These are phyloP conservation scores for Barnettozyma populi DNA, from an alignment of 805 yeast genomes.

Conservation along the genomic window DNA sequence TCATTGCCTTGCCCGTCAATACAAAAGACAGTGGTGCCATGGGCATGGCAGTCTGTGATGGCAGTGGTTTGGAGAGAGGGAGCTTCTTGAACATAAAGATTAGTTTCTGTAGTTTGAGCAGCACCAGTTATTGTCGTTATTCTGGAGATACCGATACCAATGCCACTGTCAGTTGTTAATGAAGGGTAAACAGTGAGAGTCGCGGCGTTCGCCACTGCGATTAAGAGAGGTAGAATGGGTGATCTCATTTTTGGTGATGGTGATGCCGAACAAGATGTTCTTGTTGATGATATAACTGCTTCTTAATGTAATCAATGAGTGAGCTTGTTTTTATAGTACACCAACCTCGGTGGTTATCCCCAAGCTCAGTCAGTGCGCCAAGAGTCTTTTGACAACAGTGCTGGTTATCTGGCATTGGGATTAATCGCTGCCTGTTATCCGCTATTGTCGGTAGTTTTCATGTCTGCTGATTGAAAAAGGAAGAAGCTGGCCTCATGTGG, in stretches of 20 bases:
- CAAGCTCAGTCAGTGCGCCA: neutral
- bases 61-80: conserved; percentile 13
- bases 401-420: neutral
- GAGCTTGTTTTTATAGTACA: neutral
- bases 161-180: neutral
- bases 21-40: conserved; percentile 12
- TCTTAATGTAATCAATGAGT: neutral
- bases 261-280: neutral
- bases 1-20: conserved; percentile 14
- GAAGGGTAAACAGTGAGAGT: neutral
- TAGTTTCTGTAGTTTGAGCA: neutral
- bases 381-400: neutral
- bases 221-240: neutral
- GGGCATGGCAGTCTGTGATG: conserved; percentile 18
- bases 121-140: neutral
- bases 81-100: conserved; percentile 3
- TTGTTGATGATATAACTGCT: neutral
- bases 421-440: too few species aligned
- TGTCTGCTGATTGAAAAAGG: too few species aligned
- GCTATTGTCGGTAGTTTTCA: too few species aligned
- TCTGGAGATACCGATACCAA: neutral
- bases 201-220: neutral
- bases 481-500: neutral
- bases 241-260: neutral
- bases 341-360: neutral